Percentiles rank a stretch among this genome's conserved stretches.
phyloP scores from a whole-genome alignment of 805 yeast genomes.

The Brettanomyces sp. region DNA sequence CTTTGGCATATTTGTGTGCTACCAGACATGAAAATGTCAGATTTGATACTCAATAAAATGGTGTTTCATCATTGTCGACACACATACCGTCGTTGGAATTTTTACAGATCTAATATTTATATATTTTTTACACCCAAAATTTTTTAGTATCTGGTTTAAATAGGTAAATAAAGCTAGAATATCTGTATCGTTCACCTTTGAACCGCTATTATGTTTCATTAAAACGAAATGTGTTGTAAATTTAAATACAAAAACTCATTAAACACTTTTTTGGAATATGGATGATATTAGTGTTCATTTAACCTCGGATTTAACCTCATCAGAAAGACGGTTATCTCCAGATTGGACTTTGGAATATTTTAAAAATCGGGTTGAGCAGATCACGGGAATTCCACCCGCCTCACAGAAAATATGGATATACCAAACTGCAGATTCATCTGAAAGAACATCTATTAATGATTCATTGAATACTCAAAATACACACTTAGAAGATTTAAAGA shows the following conservation, averaged over 20 bases:
- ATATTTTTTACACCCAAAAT: neutral
- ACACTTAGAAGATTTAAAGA: slow-evolving; percentile 17
- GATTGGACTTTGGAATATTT: slow-evolving; percentile 51
- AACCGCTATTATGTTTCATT: too few relatives aligned
- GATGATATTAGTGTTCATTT: slow-evolving; percentile 38
- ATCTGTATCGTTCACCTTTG: too few relatives aligned
- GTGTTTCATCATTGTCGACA: too few relatives aligned
- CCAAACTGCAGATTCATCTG: slow-evolving; percentile 29
- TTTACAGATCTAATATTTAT: too few relatives aligned
- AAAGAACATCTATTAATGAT: slow-evolving; percentile 19
- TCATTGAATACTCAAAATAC: slow-evolving; percentile 8
- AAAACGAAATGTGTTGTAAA: too few relatives aligned
- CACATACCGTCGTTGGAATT: too few relatives aligned
- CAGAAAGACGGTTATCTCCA: slow-evolving; percentile 58
- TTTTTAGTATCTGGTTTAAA: neutral
- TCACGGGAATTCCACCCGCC: slow-evolving; percentile 65
- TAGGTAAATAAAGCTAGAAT: neutral
- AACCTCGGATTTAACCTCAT: slow-evolving; percentile 57
- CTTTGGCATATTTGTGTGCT: slow-evolving; percentile 5
- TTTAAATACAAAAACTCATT: too few relatives aligned
- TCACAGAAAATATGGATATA: slow-evolving; percentile 44
- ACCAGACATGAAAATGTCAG: too few relatives aligned
- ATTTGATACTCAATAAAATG: too few relatives aligned
- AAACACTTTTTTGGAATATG: neutral
- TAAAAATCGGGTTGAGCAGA: slow-evolving; percentile 46